phyloP scores from a whole-genome alignment of 768 basidiomycete species.

The Leucosporidium scottii region DNA sequence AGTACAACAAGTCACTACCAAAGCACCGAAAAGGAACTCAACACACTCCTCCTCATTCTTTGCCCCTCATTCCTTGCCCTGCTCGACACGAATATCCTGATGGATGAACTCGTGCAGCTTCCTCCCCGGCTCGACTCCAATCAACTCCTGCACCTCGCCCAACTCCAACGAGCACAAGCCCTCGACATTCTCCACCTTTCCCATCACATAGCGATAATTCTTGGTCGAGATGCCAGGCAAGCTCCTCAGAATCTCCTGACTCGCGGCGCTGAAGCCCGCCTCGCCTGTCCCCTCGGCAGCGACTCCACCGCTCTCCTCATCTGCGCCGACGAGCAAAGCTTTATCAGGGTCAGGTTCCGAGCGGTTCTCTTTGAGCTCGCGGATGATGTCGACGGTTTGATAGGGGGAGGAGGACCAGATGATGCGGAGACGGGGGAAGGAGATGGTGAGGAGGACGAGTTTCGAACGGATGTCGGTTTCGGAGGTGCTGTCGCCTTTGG shows the following conservation, averaged over 20 bases:
- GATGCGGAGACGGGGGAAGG: constrained; percentile 84
- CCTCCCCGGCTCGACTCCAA: constrained; percentile 76
- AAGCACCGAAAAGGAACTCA: not conserved
- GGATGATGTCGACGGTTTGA: constrained; percentile 83
- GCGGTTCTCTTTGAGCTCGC: constrained; percentile 73
- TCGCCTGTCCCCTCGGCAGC: constrained; percentile 51
- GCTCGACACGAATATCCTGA: constrained; percentile 11
- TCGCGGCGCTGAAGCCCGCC: constrained; percentile 53
- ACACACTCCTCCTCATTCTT: not conserved
- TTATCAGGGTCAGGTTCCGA: constrained; percentile 70
- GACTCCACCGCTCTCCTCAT: constrained; percentile 50
- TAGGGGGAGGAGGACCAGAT: constrained; percentile 98
- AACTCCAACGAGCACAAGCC: constrained; percentile 63
- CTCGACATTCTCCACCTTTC: constrained; percentile 65
- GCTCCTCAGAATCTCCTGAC: constrained; percentile 72
- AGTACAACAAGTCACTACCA: not conserved
- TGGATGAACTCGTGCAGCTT: constrained; percentile 76
- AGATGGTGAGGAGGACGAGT: constrained; percentile 75
- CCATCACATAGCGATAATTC: constrained; percentile 78
- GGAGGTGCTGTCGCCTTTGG: constrained; percentile 26
- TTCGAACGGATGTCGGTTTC: constrained; percentile 69
- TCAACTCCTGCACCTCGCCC: constrained; percentile 59
- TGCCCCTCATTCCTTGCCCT: not conserved
- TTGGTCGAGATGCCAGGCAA: constrained; percentile 79
- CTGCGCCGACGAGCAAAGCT: constrained; percentile 74